Evolutionary conservation across 257 asterid genomes (phyloP).

Genomic region (Dorcoceras hygrometricum): DNA sequence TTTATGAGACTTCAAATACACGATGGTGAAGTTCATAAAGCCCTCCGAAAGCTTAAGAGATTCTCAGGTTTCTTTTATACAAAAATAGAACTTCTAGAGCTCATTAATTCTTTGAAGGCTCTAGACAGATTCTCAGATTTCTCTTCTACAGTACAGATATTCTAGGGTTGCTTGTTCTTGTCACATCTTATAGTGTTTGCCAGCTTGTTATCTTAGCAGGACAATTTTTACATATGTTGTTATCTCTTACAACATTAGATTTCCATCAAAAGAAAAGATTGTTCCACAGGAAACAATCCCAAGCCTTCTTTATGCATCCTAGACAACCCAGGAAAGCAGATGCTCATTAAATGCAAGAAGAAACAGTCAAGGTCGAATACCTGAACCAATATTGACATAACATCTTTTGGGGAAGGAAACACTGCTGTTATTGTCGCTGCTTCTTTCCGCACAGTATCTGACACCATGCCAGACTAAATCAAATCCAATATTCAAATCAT

Average conservation of each 20-base stretch:
- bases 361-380: constrained; percentile 35
- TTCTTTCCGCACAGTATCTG: constrained; percentile 94
- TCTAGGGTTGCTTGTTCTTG: not conserved
- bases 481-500: constrained; percentile 21
- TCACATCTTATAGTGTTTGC: not conserved
- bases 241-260: constrained; percentile 13
- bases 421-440: constrained; percentile 96
- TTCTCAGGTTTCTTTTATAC: too few species aligned
- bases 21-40: too few species aligned
- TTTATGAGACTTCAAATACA: too few species aligned
- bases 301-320: not conserved
- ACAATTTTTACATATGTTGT: too few species aligned
- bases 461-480: constrained; percentile 27
- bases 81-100: too few species aligned
- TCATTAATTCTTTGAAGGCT: not conserved
- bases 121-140: not conserved
- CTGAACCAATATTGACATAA: constrained; percentile 97
- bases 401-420: constrained; percentile 97
- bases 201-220: not conserved
- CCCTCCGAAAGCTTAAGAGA: too few species aligned
- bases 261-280: constrained; percentile 18
- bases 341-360: constrained; percentile 18
- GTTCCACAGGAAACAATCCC: constrained; percentile 13
- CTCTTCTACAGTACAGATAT: not conserved
- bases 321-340: constrained; percentile 2